These are phyloP conservation scores for Immersiella caudata DNA, from an alignment of 495 filamentous ascomycete species.

Conservation along the genomic window DNA sequence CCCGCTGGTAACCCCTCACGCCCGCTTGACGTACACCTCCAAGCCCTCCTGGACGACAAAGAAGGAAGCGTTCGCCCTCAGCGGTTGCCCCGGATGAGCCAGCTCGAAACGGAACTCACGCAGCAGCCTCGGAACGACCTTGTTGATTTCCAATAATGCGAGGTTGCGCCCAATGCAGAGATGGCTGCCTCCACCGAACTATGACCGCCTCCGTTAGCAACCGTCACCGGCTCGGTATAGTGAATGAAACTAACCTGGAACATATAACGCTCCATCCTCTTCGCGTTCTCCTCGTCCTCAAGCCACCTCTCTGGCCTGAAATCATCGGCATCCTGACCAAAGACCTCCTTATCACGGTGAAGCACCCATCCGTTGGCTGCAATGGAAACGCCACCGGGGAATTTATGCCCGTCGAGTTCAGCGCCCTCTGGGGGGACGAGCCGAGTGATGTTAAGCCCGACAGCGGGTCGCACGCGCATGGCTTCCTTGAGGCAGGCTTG, in stretches of 20 bases:
- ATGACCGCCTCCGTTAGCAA: not conserved
- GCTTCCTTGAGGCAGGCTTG: conserved; percentile 69
- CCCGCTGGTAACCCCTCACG: not conserved
- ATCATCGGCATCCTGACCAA: conserved; percentile 63
- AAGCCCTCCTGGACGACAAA: conserved; percentile 58
- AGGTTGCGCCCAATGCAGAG: conserved; percentile 60
- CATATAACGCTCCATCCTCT: conserved; percentile 54
- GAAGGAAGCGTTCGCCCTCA: conserved; percentile 55
- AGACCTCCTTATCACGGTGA: conserved; percentile 56
- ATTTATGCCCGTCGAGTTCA: conserved; percentile 53
- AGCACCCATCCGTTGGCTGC: conserved; percentile 59
- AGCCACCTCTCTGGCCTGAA: conserved; percentile 71
- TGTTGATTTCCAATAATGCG: conserved; percentile 60
- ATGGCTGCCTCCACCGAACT: conserved; percentile 58
- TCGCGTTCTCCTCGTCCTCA: conserved; percentile 49
- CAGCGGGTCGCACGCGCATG: conserved; percentile 65
- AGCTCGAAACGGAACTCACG: conserved; percentile 56
- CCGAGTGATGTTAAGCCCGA: conserved; percentile 58
- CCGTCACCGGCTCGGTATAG: not conserved
- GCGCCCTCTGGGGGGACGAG: conserved; percentile 57
- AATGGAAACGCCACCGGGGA: conserved; percentile 55
- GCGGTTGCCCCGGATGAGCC: conserved; percentile 45
- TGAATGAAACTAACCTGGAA: conserved; percentile 44
- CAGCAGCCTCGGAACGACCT: conserved; percentile 54
- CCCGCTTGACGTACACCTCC: conserved; percentile 44